Evolutionary conservation across 1,284 basidiomycete genomes (phyloP), one percentile per base, ranked within the genome.

Genomic region (Ustilago bromivora): DNA sequence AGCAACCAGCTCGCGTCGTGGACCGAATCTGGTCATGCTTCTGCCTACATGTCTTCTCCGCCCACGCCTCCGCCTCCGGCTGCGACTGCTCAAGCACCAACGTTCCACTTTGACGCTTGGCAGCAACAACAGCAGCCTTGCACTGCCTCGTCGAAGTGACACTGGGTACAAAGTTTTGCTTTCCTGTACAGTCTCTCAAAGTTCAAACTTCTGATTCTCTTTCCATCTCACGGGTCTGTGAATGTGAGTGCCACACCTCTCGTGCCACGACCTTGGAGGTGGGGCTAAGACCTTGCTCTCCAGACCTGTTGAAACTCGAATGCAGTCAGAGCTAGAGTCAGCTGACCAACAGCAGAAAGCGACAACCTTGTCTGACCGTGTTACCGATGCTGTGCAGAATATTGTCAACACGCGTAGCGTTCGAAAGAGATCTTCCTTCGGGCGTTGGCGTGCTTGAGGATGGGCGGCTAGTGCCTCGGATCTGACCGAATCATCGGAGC

Each of bases 101-200:
- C 55, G 10, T 61, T 57, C 17, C 51, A 35, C 23, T 58, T 68
- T 17, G 60, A 61, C 36, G 31, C 59, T 8, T 68, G 66, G 66
- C 60, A 68, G 32, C 60, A 43, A 56, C 43, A 68, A 35, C 60
- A 43, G 60, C 43, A 46, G n/a, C n/a, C 43, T 6, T 46, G n/a
- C n/a, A 19, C 43, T 7, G 6, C 43, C 13, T 7, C n/a, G n/a
- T 46, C 43, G 19, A 46, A 46, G n/a, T 46, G n/a, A 46, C 17
- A 28, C 23, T 28, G 23, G 23, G 23, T 28, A 28, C 13, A 41
- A 17, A 41, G 6, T 17, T 41, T 17, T 17, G 40, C 7, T 46
- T 4, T n/a, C 43, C 11, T 15, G 43, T 41, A 41, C 40, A 41
- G 7, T 41, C 40, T 9, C n/a, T 46, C 11, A 46, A 9, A 4